Base-by-base conservation (phyloP, 768 basidiomycete genomes). In the Kwoniella heveanensis region DNA sequence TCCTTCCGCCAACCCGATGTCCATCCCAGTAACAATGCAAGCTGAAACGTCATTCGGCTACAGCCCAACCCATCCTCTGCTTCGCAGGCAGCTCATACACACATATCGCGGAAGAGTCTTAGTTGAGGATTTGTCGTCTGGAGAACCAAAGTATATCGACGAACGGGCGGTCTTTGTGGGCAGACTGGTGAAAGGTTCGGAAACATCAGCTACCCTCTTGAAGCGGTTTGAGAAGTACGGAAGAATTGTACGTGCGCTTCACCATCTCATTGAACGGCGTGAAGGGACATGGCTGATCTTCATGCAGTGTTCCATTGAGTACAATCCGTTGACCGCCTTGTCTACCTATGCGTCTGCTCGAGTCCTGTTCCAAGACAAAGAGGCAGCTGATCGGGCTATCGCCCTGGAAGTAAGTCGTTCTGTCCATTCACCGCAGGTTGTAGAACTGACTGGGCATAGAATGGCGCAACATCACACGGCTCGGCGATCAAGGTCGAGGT, bases 101-200 rank as follows among this genome's bases (percentile, higher is more conserved):
- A 74, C 70, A 1, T 74, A 74, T 37, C 59, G 60, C 32, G 72
- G 72, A 17, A 48, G 72, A 22, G 12, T 57, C 12, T 57, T 74
- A 7, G 44, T 26, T 1, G 63, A 68, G 24, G 66, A 66, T n/a
- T 17, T 36, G 2, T 36, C 49, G 7, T n/a, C 44, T 25, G 64
- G 47, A 2, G 60, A 54, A 9, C 39, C 54, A 6, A 37, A 39
- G 15, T 74, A 60, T 54, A 53, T 64, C n/a, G 73, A 74, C 59
- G 57, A 66, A 19, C 22, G 56, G 1, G 73, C 70, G 4, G 53
- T 74, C 13, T 68, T 68, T 48, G 68, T 74, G 2, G 66, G 70
- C 7, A 24, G 61, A 19, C 49, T 74, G n/a, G 61, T 60, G 46
- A 74, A 72, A 49, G 58, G 48, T 6, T 12, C 29, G 19, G 73